A percentile compares a stretch with the other conserved stretches of the same genome.
Evolutionary conservation across 352 stramenopile genomes (phyloP).

Genomic region (Globisporangium emineosum): DNA sequence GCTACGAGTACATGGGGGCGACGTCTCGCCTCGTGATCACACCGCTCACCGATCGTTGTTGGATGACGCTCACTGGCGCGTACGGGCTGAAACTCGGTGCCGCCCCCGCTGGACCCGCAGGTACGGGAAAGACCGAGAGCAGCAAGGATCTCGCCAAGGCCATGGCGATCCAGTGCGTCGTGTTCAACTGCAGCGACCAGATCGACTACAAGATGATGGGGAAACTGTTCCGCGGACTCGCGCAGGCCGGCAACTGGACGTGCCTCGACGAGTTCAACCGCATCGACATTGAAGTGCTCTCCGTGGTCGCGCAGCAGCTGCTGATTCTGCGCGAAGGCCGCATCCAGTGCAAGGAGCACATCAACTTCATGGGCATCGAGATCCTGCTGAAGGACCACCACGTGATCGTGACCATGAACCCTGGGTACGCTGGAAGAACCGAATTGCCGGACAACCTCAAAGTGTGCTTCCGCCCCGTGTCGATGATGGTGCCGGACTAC

Average conservation of each 20-base stretch:
- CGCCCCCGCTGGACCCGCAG: constrained; percentile 91
- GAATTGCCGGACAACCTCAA: constrained; percentile 97
- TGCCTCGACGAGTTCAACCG: constrained; percentile 95
- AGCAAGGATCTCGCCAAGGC: constrained; percentile 95
- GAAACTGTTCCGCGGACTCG: constrained; percentile 93
- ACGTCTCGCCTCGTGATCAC: constrained; percentile 88
- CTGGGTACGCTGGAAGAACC: constrained; percentile 93
- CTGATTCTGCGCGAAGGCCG: constrained; percentile 73
- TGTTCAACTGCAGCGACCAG: constrained; percentile 96
- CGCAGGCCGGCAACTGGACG: constrained; percentile 87
- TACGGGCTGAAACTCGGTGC: constrained; percentile 92
- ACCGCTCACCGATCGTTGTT: constrained; percentile 92
- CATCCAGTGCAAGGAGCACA: constrained; percentile 81
- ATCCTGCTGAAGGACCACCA: constrained; percentile 96
- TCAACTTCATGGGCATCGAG: constrained; percentile 97
- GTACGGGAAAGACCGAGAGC: constrained; percentile 96
- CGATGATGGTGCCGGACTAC: constrained; percentile 97
- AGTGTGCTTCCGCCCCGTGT: constrained; percentile 93
- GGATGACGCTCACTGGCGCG: constrained; percentile 94
- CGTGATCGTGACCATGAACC: constrained; percentile 98
- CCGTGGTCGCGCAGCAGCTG: constrained; percentile 91
- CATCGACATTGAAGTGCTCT: constrained; percentile 94
- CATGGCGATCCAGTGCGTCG: constrained; percentile 92
- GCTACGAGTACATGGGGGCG: constrained; percentile 95
- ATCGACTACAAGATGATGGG: constrained; percentile 98